Base-by-base conservation (phyloP, 805 yeast genomes). In the Starmerella khaoyaiensis region DNA sequence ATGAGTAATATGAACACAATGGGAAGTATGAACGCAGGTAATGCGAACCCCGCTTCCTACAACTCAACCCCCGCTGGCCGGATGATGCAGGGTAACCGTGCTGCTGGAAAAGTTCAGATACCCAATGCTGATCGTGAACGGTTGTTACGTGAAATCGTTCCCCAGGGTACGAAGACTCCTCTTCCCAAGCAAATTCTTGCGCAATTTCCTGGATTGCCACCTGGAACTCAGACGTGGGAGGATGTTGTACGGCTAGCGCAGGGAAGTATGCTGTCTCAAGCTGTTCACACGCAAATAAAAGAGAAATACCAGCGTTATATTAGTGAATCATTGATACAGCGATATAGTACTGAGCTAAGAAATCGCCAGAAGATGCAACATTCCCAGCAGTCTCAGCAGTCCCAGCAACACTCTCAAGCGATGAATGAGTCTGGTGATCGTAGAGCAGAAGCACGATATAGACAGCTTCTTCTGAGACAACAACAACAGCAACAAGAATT, bases 181-280 rank as follows among this genome's bases (percentile, higher is more conserved):
- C 81, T 84, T 35, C 94, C 94, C 0, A 70, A 69, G 12, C 70
- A 72, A 2, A 56, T 82, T 19, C 58, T 82, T 16, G 64, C 68
- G 36, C 71, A 71, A 49, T 69, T 82, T 32, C 93, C 93, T 8
- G 76, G 71, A 32, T 62, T 82, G 23, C 95, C 95, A 0, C 76
- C 76, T 11, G 77, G 74, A 34, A 76, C 76, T 21, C 76, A 70
- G 47, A 80, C 93, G 5, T 84, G 94, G 94, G 71, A 73, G 17
- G 80, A 75, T 53, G 72, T 82, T 21, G 72, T 75, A 56, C 77
- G 75, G 28, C 67, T 75, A 47, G 58, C 40, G 21, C 42, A 36
- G 18, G 21, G 30, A 24, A 45, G 41, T 44, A 39, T 33, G 41
- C 42, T 43, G 42, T 25, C 50, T 48, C 31, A 49, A 39, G 50